Conservation (phyloP, 441 rosid species). For the Caryocar brasiliense region DNA sequence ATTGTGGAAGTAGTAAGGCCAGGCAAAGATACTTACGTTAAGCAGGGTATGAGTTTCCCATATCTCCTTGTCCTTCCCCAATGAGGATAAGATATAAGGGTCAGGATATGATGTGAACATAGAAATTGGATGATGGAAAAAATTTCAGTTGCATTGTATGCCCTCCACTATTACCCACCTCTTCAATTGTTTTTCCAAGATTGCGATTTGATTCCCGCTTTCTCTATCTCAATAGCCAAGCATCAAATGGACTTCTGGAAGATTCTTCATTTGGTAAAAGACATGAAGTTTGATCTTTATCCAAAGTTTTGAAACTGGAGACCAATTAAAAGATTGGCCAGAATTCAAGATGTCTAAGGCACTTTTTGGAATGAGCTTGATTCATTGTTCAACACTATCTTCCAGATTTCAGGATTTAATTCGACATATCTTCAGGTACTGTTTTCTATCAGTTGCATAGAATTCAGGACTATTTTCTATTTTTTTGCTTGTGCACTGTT, state of each 20-base stretch:
- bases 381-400: too few relatives aligned
- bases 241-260: constrained; percentile 5
- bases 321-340: constrained; percentile 1
- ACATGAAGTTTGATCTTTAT: constrained; percentile 9
- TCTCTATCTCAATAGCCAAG: constrained; percentile 5
- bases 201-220: constrained; percentile 13
- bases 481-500: too few relatives aligned
- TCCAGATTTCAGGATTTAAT: constrained; percentile 17
- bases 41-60: constrained; percentile 8
- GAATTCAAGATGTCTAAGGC: constrained; percentile 7
- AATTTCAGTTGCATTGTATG: background rate
- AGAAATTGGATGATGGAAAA: constrained; percentile 11
- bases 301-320: constrained; percentile 19
- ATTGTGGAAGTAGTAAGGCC: constrained; percentile 12
- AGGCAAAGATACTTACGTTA: constrained; percentile 12
- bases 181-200: constrained; percentile 8
- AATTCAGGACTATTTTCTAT: too few relatives aligned
- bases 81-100: constrained; percentile 3
- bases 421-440: constrained; percentile 32
- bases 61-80: background rate
- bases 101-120: constrained; percentile 11
- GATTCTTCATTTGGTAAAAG: constrained; percentile 1
- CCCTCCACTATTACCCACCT: constrained; percentile 13
- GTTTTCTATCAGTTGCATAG: too few relatives aligned
- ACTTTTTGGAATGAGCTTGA: constrained; percentile 9